These are phyloP conservation scores for Dioscorea zingiberensis DNA, from an alignment of 106 monocot genomes.

Conservation along the genomic window DNA sequence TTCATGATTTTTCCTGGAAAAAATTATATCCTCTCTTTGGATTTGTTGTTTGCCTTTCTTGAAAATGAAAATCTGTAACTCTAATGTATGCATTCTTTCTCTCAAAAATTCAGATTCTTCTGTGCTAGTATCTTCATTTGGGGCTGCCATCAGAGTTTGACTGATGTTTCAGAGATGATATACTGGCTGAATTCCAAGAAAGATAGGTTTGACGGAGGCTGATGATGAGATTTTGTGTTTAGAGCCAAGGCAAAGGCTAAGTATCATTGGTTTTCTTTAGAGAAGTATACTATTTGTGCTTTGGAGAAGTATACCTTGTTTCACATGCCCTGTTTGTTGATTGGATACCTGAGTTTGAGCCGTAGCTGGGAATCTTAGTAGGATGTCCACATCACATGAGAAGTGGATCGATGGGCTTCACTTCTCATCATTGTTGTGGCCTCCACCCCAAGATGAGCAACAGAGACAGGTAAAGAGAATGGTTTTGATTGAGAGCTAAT, in stretches of 20 bases:
- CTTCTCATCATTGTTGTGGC: constrained; percentile 77
- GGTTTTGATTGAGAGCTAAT: neutral
- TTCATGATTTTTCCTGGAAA: neutral
- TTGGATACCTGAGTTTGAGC: neutral
- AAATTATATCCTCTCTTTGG: neutral
- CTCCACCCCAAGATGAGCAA: constrained; percentile 72
- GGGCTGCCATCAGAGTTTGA: no score
- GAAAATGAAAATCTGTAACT: neutral
- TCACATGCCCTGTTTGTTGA: constrained; percentile 1
- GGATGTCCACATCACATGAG: constrained; percentile 47
- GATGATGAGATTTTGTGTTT: no score
- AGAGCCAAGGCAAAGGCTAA: no score
- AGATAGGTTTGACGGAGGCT: neutral
- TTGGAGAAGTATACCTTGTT: constrained; percentile 10
- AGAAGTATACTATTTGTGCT: neutral
- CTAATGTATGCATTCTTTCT: neutral
- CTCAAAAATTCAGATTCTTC: constrained; percentile 1
- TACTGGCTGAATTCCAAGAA: neutral
- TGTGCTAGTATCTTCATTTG: neutral
- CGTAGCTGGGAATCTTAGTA: neutral
- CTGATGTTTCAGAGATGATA: neutral
- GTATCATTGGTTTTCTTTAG: no score
- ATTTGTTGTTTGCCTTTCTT: neutral
- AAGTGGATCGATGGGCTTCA: constrained; percentile 90
- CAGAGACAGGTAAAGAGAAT: constrained; percentile 62